Conservation (phyloP, 2,329 filamentous ascomycete genomes). For the Epichloe typhina region DNA sequence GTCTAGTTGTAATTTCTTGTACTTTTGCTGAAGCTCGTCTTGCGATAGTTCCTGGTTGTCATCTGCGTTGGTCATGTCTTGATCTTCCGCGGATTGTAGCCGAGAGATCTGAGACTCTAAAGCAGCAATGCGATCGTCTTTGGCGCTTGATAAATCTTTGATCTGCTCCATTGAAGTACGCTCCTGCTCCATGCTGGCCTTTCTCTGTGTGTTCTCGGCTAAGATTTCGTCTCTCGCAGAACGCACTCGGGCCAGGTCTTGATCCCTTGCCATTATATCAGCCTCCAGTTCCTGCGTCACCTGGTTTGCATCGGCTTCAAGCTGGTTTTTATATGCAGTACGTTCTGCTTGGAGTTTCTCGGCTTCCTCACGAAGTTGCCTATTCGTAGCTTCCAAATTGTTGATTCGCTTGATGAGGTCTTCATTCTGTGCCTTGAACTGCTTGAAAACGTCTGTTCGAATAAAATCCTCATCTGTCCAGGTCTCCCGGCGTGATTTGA, state of each 20-base stretch:
- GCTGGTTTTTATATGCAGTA: conserved; percentile 63
- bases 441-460: conserved; percentile 85
- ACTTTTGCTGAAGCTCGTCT: conserved; percentile 63
- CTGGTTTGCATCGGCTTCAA: conserved; percentile 68
- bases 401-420: conserved; percentile 89
- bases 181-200: conserved; percentile 66
- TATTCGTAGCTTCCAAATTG: conserved; percentile 77
- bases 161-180: conserved; percentile 56
- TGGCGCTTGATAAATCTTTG: conserved; percentile 66
- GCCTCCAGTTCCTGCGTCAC: conserved; percentile 67
- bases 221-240: conserved; percentile 73
- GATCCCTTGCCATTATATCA: conserved; percentile 67
- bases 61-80: conserved; percentile 29
- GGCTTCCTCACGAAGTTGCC: conserved; percentile 70
- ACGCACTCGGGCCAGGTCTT: conserved; percentile 75
- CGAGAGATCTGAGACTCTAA: conserved; percentile 75
- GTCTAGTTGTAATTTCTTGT: conserved; percentile 63
- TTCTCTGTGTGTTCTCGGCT: conserved; percentile 69
- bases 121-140: conserved; percentile 66
- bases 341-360: conserved; percentile 77
- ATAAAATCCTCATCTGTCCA: conserved; percentile 88
- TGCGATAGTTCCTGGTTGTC: conserved; percentile 45
- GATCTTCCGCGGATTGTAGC: conserved; percentile 38
- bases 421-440: conserved; percentile 78
- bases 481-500: conserved; percentile 54